Evolutionary conservation across 2,329 filamentous ascomycete genomes (phyloP).

Genomic region (Gaeumannomyces sp.): DNA sequence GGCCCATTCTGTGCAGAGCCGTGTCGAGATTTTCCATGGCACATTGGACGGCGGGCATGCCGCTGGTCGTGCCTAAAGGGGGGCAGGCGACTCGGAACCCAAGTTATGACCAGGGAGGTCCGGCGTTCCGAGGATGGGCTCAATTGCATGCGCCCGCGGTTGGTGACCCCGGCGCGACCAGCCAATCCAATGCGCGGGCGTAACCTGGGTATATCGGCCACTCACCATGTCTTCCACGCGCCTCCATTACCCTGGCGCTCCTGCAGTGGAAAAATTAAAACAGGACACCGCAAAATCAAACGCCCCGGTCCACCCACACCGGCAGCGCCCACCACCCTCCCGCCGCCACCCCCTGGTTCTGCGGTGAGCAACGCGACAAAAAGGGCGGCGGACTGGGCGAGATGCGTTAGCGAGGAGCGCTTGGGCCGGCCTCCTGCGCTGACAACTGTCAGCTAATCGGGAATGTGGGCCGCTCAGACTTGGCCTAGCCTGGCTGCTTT

Average conservation of each 20-base stretch:
- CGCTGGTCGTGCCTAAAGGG: background rate
- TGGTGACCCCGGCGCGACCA: background rate
- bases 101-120: background rate
- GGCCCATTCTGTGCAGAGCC: background rate
- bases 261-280: background rate
- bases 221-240: background rate
- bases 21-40: no score
- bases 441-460: slow-evolving; percentile 19
- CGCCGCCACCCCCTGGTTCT: background rate
- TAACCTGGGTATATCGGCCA: background rate
- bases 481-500: slow-evolving; percentile 23
- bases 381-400: no score
- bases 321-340: background rate
- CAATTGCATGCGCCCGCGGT: background rate
- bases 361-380: background rate
- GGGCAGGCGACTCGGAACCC: background rate
- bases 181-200: background rate
- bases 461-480: slow-evolving; percentile 19
- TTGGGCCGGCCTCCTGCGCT: background rate
- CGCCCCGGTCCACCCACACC: background rate
- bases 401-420: background rate
- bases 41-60: background rate
- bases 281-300: background rate
- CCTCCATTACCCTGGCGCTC: background rate
- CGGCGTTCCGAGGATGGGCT: background rate